phyloP scores from a whole-genome alignment of 2,329 filamentous ascomycete species.

The Verruconis gallopava region DNA sequence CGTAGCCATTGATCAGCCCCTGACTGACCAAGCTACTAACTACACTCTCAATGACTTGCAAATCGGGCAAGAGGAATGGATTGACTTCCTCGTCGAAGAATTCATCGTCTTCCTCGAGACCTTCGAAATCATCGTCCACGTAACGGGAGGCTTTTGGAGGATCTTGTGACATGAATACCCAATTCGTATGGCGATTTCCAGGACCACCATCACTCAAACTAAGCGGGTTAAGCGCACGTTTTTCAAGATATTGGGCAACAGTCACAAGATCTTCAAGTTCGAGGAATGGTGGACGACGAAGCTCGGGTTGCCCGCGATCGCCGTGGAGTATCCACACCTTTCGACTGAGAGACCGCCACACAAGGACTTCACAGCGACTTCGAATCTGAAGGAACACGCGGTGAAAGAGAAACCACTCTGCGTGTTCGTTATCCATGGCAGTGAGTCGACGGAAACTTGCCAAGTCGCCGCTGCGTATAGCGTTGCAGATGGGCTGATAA shows the following conservation, averaged over 20 bases:
- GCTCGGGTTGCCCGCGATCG: conserved; percentile 46
- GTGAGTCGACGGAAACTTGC: conserved; percentile 59
- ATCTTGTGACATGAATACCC: conserved; percentile 36
- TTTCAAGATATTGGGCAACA: conserved; percentile 40
- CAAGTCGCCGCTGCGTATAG: conserved; percentile 64
- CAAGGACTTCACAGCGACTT: conserved; percentile 64
- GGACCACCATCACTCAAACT: conserved; percentile 18
- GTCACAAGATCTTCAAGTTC: conserved; percentile 56
- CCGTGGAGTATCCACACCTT: conserved; percentile 69
- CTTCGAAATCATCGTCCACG: conserved; percentile 34
- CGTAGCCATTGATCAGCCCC: conserved; percentile 69
- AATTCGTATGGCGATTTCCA: conserved; percentile 28
- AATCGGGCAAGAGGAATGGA: conserved; percentile 29
- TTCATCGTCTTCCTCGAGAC: conserved; percentile 18
- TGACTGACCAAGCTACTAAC: conserved; percentile 67
- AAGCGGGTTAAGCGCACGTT: conserved; percentile 26
- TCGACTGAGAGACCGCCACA: conserved; percentile 73
- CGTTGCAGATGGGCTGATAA: conserved; percentile 60
- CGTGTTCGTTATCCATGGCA: conserved; percentile 38
- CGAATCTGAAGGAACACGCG: conserved; percentile 64
- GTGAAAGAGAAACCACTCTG: conserved; percentile 62
- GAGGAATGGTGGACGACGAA: conserved; percentile 58
- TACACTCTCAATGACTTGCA: conserved; percentile 61
- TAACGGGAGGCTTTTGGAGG: conserved; percentile 31
- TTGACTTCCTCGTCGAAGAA: conserved; percentile 11